phyloP scores from a whole-genome alignment of 1,284 basidiomycete species.

The Tylopilus microsporus region DNA sequence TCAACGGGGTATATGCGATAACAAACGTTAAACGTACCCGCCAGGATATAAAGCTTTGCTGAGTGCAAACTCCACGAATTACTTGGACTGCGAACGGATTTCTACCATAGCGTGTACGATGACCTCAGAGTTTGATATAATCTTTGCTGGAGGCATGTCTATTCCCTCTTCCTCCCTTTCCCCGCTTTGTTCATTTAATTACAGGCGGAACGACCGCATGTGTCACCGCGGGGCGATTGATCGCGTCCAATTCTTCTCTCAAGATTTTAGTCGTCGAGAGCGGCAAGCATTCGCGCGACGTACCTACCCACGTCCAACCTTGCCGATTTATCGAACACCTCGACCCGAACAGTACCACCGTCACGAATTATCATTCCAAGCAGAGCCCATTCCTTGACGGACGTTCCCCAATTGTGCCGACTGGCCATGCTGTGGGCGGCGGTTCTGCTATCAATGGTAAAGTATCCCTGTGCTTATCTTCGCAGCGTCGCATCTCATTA shows the following conservation, averaged over 20 bases:
- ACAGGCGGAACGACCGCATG: slow-evolving; percentile 14
- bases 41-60: too few species aligned
- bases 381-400: slow-evolving; percentile 3
- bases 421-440: slow-evolving; percentile 3
- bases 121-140: background rate
- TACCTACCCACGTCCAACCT: slow-evolving; percentile 4
- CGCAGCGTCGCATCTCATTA: too few species aligned
- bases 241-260: too few species aligned
- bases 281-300: background rate
- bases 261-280: too few species aligned
- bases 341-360: background rate
- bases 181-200: background rate
- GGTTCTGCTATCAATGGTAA: slow-evolving; percentile 9
- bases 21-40: too few species aligned
- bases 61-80: too few species aligned
- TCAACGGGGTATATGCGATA: too few species aligned
- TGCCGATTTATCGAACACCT: slow-evolving; percentile 5
- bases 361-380: background rate
- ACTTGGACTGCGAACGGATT: too few species aligned
- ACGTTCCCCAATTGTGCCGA: slow-evolving; percentile 1
- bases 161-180: background rate
- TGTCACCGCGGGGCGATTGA: too few species aligned
- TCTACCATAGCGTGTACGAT: background rate
- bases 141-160: slow-evolving; percentile 42
- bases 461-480: background rate